A percentile compares a stretch with the other conserved stretches of the same genome.
Conservation (phyloP, 1,284 basidiomycete genomes). For the Grifola frondosa region DNA sequence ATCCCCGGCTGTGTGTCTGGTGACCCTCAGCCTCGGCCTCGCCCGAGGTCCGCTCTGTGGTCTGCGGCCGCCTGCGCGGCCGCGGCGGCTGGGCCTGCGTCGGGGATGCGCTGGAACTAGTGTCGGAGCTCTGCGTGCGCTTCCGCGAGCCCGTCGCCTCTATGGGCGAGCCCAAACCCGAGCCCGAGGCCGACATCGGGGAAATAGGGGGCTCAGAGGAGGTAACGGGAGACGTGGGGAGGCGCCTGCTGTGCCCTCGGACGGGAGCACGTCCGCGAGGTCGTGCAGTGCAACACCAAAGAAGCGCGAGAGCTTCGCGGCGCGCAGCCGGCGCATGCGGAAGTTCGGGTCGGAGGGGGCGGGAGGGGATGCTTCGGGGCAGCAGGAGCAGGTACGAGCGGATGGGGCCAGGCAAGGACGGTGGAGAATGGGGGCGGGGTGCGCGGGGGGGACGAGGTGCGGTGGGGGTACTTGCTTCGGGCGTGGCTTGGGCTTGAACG, state of each 20-base stretch:
- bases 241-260: conserved; percentile 7
- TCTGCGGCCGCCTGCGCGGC: not conserved
- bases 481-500: conserved; percentile 9
- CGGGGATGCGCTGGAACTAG: conserved; percentile 9
- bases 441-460: conserved; percentile 15
- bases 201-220: too few species aligned
- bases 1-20: conserved; percentile 8
- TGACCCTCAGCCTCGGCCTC: not conserved
- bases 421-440: conserved; percentile 23
- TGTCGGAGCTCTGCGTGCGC: conserved; percentile 9
- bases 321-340: conserved; percentile 45
- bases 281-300: conserved; percentile 58
- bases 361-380: conserved; percentile 3
- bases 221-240: conserved; percentile 1
- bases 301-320: conserved; percentile 54
- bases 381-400: conserved; percentile 1
- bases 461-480: conserved; percentile 13
- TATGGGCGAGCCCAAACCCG: too few species aligned
- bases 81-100: conserved; percentile 7
- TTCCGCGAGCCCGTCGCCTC: conserved; percentile 1
- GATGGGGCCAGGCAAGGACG: conserved; percentile 6
- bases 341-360: conserved; percentile 25
- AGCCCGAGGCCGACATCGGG: too few species aligned
- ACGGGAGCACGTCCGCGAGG: conserved; percentile 27
- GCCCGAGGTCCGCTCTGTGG: conserved; percentile 1